Evolutionary conservation across 306 rosid genomes (phyloP).

Genomic region (Cucumis cinereus): DNA sequence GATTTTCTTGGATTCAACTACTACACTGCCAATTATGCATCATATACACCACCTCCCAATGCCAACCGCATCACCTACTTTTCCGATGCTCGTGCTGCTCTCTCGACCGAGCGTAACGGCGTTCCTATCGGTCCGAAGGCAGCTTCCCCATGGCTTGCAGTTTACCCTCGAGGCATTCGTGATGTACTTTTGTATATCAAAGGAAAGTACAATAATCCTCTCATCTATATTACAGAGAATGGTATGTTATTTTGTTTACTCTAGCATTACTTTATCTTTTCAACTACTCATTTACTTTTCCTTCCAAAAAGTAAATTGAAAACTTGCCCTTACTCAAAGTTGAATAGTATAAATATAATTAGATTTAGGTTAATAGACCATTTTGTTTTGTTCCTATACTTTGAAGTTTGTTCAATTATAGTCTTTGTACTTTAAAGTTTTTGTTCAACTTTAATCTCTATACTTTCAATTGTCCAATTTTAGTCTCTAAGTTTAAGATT

Average conservation of each 20-base stretch:
- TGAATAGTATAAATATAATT: too few species aligned
- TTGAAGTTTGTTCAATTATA: too few species aligned
- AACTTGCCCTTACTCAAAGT: too few species aligned
- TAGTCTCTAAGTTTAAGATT: too few species aligned
- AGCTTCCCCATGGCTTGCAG: slow-evolving; percentile 9
- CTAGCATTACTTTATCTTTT: too few species aligned
- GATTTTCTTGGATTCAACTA: slow-evolving; percentile 13
- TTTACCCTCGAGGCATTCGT: slow-evolving; percentile 19
- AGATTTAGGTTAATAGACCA: too few species aligned
- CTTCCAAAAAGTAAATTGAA: too few species aligned
- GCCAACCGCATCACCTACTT: slow-evolving; percentile 15
- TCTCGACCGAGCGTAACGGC: slow-evolving; percentile 24
- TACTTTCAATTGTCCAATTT: too few species aligned
- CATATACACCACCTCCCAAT: slow-evolving; percentile 5
- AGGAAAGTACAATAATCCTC: not conserved
- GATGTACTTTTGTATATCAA: slow-evolving; percentile 24
- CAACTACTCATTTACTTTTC: too few species aligned
- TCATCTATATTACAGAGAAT: not conserved
- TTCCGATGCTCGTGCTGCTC: slow-evolving; percentile 23
- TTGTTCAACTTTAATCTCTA: too few species aligned
- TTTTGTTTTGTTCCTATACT: too few species aligned
- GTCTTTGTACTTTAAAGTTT: too few species aligned
- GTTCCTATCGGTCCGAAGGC: slow-evolving; percentile 4
- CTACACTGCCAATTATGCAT: slow-evolving; percentile 11
- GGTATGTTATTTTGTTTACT: not conserved